Base-by-base conservation (phyloP, 2,329 filamentous ascomycete genomes). In the Colletotrichum melonis region DNA sequence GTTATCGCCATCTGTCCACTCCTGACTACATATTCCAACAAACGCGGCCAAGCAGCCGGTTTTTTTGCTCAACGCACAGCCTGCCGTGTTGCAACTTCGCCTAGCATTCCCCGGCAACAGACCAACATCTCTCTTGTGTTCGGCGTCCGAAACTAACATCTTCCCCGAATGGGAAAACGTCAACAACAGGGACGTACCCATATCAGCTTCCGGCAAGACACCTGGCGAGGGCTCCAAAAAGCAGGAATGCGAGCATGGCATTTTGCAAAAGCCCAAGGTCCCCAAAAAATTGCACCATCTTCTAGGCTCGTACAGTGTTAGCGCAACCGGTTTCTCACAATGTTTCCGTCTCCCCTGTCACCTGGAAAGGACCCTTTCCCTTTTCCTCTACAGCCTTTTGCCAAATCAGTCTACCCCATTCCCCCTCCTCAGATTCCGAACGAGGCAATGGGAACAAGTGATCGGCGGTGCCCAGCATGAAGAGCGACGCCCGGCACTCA, bases 191-290 rank as follows among this genome's bases (percentile, higher is more conserved):
- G 56, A 71, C 46, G 49, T 22, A 24, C 54, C 49, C 8, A 14
- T 32, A 30, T 54, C 16, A 46, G 30, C 1, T 49, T 63, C 60
- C 59, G 16, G 67, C 46, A 60, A 60, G 66, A 55, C 67, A 70
- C 59, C n/a, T 66, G 60, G 28, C 22, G 59, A 14, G 32, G 35
- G 19, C 54, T 42, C 32, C 22, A n/a, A 24, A 55, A 38, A 38
- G n/a, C 56, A 70, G 60, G 60, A 73, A 70, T 65, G 70, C 24
- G 12, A 32, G 12, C n/a, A 70, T 73, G 67, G 67, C 67, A 73
- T 65, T 73, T 60, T 55, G 22, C 32, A 64, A 65, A 64, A 28
- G 22, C 49, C n/a, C 46, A 38, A 42, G 14, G 22, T 14, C 60
- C 22, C 19, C 55, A n/a, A 56, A 62, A 38, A 16, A 38, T 54